A percentile compares a stretch with the other conserved stretches of the same genome.
Conservation (phyloP, 2,329 filamentous ascomycete genomes). For the Gyromitra esculenta region DNA sequence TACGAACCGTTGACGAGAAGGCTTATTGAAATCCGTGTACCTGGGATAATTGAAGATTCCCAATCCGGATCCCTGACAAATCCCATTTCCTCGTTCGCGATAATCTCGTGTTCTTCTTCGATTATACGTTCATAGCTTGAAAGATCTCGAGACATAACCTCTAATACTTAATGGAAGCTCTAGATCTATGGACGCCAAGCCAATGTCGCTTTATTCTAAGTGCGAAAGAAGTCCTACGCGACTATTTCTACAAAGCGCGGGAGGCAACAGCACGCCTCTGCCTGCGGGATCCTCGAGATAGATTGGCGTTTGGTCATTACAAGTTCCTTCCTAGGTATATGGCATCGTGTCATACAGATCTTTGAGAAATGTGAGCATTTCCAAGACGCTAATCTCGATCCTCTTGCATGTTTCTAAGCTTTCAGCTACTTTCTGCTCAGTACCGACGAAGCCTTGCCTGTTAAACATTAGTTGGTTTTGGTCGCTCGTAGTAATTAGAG, state of each 20-base stretch:
- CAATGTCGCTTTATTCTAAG: background rate
- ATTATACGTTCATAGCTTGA: background rate
- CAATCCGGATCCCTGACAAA: background rate
- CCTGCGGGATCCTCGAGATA: conserved; percentile 11
- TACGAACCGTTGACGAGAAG: background rate
- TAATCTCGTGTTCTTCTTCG: background rate
- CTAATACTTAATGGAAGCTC: conserved; percentile 2
- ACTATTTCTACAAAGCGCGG: conserved; percentile 9
- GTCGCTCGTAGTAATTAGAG: background rate
- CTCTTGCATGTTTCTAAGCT: background rate
- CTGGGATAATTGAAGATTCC: background rate
- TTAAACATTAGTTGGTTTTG: background rate
- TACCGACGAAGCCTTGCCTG: background rate
- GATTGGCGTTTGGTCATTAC: conserved; percentile 1
- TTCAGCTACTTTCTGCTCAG: background rate
- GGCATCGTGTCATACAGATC: background rate
- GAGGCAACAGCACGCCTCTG: background rate
- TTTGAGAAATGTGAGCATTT: conserved; percentile 3
- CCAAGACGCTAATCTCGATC: background rate
- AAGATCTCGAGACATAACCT: conserved; percentile 5
- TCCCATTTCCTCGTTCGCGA: background rate
- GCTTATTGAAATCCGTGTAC: background rate
- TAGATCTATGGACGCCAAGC: background rate
- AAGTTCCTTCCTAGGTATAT: conserved; percentile 3
- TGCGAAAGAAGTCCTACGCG: background rate